phyloP scores from a whole-genome alignment of 2,329 filamentous ascomycete genomes.

The Stachybotrys echinatus region DNA sequence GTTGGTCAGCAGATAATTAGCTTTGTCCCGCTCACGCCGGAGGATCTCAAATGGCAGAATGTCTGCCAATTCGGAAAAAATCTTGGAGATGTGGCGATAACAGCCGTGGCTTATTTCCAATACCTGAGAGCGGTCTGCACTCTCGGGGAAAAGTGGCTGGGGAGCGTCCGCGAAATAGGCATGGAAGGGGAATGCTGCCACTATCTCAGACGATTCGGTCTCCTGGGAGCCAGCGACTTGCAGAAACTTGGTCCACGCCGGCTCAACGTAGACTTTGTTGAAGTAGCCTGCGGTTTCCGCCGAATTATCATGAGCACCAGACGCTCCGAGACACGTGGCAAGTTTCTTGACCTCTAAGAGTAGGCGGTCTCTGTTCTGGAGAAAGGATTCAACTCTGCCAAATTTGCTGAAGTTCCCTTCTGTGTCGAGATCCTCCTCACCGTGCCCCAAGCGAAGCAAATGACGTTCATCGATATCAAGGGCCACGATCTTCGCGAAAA shows the following conservation, averaged over 20 bases:
- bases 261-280: slow-evolving; percentile 83
- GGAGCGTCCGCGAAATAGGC: slow-evolving; percentile 82
- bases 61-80: slow-evolving; percentile 89
- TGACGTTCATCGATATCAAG: slow-evolving; percentile 95
- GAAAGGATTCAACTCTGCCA: slow-evolving; percentile 89
- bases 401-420: slow-evolving; percentile 89
- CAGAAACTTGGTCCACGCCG: slow-evolving; percentile 83
- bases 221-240: slow-evolving; percentile 48
- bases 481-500: slow-evolving; percentile 97
- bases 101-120: slow-evolving; percentile 79
- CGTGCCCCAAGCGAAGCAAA: slow-evolving; percentile 85
- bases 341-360: slow-evolving; percentile 81
- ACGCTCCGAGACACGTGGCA: slow-evolving; percentile 76
- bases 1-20: slow-evolving; percentile 90
- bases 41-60: slow-evolving; percentile 94
- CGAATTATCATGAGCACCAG: slow-evolving; percentile 91
- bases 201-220: slow-evolving; percentile 55
- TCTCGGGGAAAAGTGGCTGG: slow-evolving; percentile 72
- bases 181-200: slow-evolving; percentile 80
- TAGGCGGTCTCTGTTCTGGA: slow-evolving; percentile 77
- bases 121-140: slow-evolving; percentile 58
- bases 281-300: slow-evolving; percentile 98
- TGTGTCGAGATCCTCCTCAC: slow-evolving; percentile 87
- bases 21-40: slow-evolving; percentile 81
- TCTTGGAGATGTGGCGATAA: slow-evolving; percentile 79